Evolutionary conservation across 106 monocot species (phyloP).

Genomic region (Alisma plantagoaquatica): DNA sequence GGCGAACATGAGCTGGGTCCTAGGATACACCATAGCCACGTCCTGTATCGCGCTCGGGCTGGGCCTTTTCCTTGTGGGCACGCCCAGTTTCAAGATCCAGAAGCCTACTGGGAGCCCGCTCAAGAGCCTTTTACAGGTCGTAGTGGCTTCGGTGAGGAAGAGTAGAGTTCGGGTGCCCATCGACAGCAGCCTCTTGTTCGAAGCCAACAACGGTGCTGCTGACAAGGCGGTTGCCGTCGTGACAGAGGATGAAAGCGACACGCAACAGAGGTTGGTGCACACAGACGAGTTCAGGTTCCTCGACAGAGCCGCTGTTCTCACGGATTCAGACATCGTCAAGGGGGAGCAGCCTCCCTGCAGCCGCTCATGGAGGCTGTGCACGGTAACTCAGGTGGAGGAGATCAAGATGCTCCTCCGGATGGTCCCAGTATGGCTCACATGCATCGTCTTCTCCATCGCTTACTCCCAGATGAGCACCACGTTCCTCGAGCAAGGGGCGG

Average conservation of each 20-base stretch:
- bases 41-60: constrained; percentile 11
- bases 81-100: constrained; percentile 4
- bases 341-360: not conserved
- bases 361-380: constrained; percentile 13
- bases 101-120: constrained; percentile 10
- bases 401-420: constrained; percentile 34
- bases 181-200: too few relatives aligned
- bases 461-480: constrained; percentile 39
- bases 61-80: constrained; percentile 13
- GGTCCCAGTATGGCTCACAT: constrained; percentile 38
- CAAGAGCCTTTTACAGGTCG: not conserved
- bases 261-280: too few relatives aligned
- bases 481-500: constrained; percentile 33
- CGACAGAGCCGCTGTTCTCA: constrained; percentile 15
- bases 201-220: too few relatives aligned
- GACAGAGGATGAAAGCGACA: too few relatives aligned
- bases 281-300: too few relatives aligned
- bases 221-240: too few relatives aligned
- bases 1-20: constrained; percentile 16
- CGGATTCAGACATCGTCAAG: too few relatives aligned
- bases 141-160: too few relatives aligned
- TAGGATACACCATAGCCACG: constrained; percentile 35
- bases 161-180: too few relatives aligned
- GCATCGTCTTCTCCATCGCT: constrained; percentile 30
- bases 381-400: constrained; percentile 53